Evolutionary conservation across 164 flowering plant genomes (phyloP), one percentile per base, ranked within the genome.

Genomic region (Vitis riparia): DNA sequence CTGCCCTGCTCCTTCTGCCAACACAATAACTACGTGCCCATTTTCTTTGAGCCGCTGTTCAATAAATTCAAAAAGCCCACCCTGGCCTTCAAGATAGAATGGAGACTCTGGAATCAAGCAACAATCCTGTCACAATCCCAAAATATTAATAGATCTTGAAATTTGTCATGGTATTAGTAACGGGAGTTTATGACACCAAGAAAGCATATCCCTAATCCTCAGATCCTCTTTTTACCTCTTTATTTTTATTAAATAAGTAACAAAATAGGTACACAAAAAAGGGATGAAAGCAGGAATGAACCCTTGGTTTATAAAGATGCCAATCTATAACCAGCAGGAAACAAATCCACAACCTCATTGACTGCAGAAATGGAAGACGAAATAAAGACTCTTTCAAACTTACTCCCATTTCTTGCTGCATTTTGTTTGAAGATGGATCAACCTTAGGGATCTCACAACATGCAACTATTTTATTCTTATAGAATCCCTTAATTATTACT

Each of bases 1-100:
- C 78, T 87, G 91, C 51, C 91, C 91, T 55, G 91, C 90, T 55
- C 90, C 90, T 81, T 86, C 90, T 63, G 90, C 90, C 71, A 86
- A 62, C 47, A 86, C 90, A 75, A 86, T 84, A 51, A 86, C 86
- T 55, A 87, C 48, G 68, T 87, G 90, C 56, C 87, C 78, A 74
- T 84, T 83, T 74, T 87, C 90, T 76, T 81, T 84, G 3, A 86
- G 79, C 65, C 87, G 77, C 71, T 66, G 74, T 71, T 84, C 85
- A 67, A 84, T 49, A 81, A 79, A 87, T 67, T 87, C 87, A 81
- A 78, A 83, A 16, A 87, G 83, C 53, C 90, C 90, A 65, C 84
- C 90, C 13, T 65, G 74, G 11, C 88, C 90, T 81, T 87, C 90
- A 62, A 84, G 77, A 70, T 78, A 87, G 77, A 87, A 87, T 16